Conservation (phyloP, 805 yeast species). For the Lipomyces kockii region DNA sequence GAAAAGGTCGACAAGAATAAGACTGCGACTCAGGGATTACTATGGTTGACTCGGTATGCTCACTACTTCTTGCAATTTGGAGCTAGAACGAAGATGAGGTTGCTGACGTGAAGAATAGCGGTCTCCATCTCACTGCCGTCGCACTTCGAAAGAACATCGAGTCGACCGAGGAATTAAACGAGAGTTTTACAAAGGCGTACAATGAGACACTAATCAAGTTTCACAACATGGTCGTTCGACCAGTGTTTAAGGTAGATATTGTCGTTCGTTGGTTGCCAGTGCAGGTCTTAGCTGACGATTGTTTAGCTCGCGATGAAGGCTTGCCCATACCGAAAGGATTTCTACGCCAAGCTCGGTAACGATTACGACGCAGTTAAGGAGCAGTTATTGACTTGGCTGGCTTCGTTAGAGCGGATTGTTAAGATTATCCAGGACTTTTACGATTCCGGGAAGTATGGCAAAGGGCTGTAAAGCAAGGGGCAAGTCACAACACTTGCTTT, state of each 20-base stretch:
- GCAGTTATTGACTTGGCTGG: constrained; percentile 75
- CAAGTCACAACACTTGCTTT: neutral
- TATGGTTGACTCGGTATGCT: constrained; percentile 67
- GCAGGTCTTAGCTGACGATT: neutral
- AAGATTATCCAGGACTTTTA: constrained; percentile 73
- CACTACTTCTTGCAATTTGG: neutral
- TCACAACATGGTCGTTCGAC: constrained; percentile 81
- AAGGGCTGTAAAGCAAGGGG: constrained; percentile 63
- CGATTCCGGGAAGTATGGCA: constrained; percentile 81
- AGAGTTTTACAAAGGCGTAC: constrained; percentile 85
- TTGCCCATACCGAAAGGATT: constrained; percentile 87
- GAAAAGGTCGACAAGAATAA: constrained; percentile 68
- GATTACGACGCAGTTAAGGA: constrained; percentile 68
- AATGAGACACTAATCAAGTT: constrained; percentile 76
- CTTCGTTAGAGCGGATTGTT: constrained; percentile 76
- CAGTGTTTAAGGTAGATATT: constrained; percentile 65
- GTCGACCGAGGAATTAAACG: constrained; percentile 66
- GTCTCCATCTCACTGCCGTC: constrained; percentile 86
- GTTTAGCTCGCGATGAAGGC: constrained; percentile 82
- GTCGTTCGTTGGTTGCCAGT: neutral
- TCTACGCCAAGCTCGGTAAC: constrained; percentile 78
- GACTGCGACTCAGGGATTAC: constrained; percentile 87
- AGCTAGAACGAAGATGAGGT: neutral
- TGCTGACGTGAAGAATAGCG: constrained; percentile 51
- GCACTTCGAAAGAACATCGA: constrained; percentile 81